A percentile compares a stretch with the other conserved stretches of the same genome.
Evolutionary conservation across 176 grass and related monocot genomes (phyloP).

Genomic region (Saccharum officinarum): DNA sequence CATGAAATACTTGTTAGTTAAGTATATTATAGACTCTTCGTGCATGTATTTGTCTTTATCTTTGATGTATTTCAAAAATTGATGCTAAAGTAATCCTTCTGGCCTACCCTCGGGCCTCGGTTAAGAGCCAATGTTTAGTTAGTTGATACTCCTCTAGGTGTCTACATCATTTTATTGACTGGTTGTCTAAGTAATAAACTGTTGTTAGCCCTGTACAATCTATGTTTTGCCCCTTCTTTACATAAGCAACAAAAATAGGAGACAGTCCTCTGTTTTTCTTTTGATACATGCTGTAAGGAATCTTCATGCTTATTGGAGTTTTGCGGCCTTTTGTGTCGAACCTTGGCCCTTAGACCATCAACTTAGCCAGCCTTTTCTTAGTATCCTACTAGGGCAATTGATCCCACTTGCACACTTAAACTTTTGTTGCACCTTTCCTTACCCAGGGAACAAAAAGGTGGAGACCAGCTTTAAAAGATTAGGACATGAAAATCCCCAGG

Average conservation of each 20-base stretch:
- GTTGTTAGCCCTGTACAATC: constrained; percentile 32
- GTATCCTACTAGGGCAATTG: constrained; percentile 44
- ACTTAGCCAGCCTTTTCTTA: constrained; percentile 43
- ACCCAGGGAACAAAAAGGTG: constrained; percentile 59
- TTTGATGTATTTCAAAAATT: constrained; percentile 34
- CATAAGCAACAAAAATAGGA: constrained; percentile 43
- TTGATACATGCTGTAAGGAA: constrained; percentile 41
- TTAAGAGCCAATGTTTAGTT: constrained; percentile 39
- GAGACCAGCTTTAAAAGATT: constrained; percentile 49
- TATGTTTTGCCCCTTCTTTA: constrained; percentile 19
- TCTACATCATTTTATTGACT: constrained; percentile 44
- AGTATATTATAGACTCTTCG: constrained; percentile 31
- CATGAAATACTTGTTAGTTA: constrained; percentile 20
- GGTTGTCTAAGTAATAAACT: constrained; percentile 31
- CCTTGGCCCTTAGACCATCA: constrained; percentile 52
- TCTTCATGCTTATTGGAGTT: constrained; percentile 54
- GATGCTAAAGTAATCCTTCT: constrained; percentile 19
- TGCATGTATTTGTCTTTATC: constrained; percentile 34
- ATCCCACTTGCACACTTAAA: constrained; percentile 47
- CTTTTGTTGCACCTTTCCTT: constrained; percentile 46
- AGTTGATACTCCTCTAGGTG: constrained; percentile 38
- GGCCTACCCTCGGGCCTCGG: not conserved
- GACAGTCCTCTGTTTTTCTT: constrained; percentile 45
- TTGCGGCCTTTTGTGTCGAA: constrained; percentile 40
- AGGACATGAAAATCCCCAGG: constrained; percentile 66